Evolutionary conservation across 83 land plant genomes (phyloP).

Genomic region (Isoetes engelmannii): DNA sequence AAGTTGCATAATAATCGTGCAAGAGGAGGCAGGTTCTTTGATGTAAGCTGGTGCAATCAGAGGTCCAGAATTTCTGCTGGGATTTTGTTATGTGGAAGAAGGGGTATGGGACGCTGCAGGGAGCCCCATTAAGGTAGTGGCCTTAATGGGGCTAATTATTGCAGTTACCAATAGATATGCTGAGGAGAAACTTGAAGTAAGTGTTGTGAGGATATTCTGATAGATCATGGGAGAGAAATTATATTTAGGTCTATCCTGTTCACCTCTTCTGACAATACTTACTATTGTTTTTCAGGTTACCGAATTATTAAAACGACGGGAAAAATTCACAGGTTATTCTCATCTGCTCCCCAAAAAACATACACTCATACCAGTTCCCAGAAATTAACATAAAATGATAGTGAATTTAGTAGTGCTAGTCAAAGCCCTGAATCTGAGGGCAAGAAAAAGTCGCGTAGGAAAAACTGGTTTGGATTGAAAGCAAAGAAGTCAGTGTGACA

Average conservation of each 20-base stretch:
- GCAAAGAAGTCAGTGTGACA: too few species aligned
- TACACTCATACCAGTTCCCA: slow-evolving; percentile 40
- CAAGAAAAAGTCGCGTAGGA: slow-evolving; percentile 62
- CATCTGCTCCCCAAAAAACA: slow-evolving; percentile 37
- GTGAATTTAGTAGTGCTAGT: slow-evolving; percentile 34
- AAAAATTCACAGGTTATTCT: slow-evolving; percentile 68
- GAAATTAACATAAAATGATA: slow-evolving; percentile 46
- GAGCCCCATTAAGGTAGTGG: too few species aligned
- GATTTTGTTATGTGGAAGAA: too few species aligned
- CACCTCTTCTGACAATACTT: not conserved
- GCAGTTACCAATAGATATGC: slow-evolving; percentile 71
- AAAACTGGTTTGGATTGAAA: slow-evolving; percentile 54
- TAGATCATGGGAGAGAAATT: not conserved
- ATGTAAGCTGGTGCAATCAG: too few species aligned
- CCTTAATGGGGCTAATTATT: too few species aligned
- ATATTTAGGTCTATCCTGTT: not conserved
- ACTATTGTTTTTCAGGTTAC: slow-evolving; percentile 54
- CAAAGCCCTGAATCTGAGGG: slow-evolving; percentile 45
- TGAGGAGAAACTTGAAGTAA: slow-evolving; percentile 76
- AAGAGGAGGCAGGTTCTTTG: too few species aligned
- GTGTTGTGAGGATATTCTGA: slow-evolving; percentile 18
- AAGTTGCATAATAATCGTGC: too few species aligned
- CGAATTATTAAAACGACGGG: slow-evolving; percentile 68
- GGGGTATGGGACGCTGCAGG: too few species aligned
- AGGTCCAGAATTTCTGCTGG: too few species aligned